Conservation (phyloP, 805 yeast species). For the Vanderwaltozyma tropicalis region DNA sequence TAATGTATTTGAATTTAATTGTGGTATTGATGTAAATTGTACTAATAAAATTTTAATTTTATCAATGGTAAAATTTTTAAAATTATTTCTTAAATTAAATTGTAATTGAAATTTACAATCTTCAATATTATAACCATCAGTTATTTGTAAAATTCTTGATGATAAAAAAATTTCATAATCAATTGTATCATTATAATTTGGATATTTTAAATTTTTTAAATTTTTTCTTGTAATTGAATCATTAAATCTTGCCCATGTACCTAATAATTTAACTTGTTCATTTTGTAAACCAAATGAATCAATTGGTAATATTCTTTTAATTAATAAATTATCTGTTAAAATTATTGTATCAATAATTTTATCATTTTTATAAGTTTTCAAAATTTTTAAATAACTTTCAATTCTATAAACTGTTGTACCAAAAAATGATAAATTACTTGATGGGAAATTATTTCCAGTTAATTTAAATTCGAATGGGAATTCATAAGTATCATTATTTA, state of each 20-base stretch:
- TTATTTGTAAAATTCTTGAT: constrained; percentile 11
- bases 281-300: constrained; percentile 3
- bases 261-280: constrained; percentile 3
- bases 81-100: constrained; percentile 2
- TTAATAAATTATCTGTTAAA: constrained; percentile 8
- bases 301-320: constrained; percentile 8
- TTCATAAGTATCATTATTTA: constrained; percentile 1
- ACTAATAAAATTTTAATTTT: constrained; percentile 5
- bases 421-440: constrained; percentile 1
- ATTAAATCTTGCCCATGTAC: constrained; percentile 5
- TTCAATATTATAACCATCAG: background rate
- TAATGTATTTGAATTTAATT: constrained; percentile 2
- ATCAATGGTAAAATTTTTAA: constrained; percentile 2
- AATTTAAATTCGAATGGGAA: constrained; percentile 2
- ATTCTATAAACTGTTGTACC: constrained; percentile 4
- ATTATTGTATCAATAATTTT: constrained; percentile 7
- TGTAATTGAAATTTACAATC: constrained; percentile 6
- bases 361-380: constrained; percentile 1
- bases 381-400: constrained; percentile 4
- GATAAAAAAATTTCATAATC: constrained; percentile 5
- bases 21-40: constrained; percentile 13
- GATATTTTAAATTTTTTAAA: background rate
- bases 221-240: no score
- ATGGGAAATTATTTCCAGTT: constrained; percentile 1
- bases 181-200: constrained; percentile 1